Percentiles rank a stretch among this genome's conserved stretches.
These are phyloP conservation scores for Akanthomyces dipterigenus DNA, from an alignment of 2,329 filamentous ascomycete genomes.

Conservation along the genomic window DNA sequence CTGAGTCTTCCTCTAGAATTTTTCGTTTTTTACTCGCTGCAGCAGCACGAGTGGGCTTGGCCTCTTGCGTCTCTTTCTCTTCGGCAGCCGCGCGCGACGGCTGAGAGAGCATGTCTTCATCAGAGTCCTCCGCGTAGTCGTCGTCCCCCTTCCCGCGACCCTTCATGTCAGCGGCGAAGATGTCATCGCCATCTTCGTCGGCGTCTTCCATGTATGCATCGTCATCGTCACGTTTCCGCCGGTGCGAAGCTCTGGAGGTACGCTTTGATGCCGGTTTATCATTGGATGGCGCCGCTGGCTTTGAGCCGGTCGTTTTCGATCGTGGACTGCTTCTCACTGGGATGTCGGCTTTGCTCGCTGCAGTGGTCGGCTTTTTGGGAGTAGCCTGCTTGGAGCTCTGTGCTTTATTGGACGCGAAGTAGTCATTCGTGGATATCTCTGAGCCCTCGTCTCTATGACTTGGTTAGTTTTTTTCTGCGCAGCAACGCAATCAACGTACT, in stretches of 20 bases:
- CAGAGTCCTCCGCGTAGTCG: slow-evolving; percentile 68
- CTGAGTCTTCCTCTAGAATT: slow-evolving; percentile 45
- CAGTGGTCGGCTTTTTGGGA: slow-evolving; percentile 30
- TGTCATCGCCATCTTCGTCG: slow-evolving; percentile 68
- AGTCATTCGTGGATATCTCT: slow-evolving; percentile 49
- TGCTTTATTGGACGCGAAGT: slow-evolving; percentile 42
- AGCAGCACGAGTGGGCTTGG: slow-evolving; percentile 23
- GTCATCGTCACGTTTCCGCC: slow-evolving; percentile 39
- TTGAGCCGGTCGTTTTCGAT: slow-evolving; percentile 29
- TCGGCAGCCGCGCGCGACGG: slow-evolving; percentile 50
- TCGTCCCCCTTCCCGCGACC: slow-evolving; percentile 63
- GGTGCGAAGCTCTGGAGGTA: slow-evolving; percentile 33
- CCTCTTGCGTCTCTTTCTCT: slow-evolving; percentile 22
- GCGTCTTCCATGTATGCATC: slow-evolving; percentile 60
- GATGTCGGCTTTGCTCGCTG: slow-evolving; percentile 31
- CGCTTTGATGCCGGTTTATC: slow-evolving; percentile 31
- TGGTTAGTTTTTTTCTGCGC: slow-evolving; percentile 6
- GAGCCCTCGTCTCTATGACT: slow-evolving; percentile 37
- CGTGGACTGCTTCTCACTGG: slow-evolving; percentile 49
- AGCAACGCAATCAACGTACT: slow-evolving; percentile 29
- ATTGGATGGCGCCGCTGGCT: slow-evolving; percentile 20
- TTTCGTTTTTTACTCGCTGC: slow-evolving; percentile 49
- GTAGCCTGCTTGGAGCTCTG: slow-evolving; percentile 35
- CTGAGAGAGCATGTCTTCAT: slow-evolving; percentile 59
- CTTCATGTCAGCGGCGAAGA: slow-evolving; percentile 69